Evolutionary conservation across 2,329 filamentous ascomycete genomes (phyloP), one percentile per base, ranked within the genome.

Genomic region (Cadophora gregata): DNA sequence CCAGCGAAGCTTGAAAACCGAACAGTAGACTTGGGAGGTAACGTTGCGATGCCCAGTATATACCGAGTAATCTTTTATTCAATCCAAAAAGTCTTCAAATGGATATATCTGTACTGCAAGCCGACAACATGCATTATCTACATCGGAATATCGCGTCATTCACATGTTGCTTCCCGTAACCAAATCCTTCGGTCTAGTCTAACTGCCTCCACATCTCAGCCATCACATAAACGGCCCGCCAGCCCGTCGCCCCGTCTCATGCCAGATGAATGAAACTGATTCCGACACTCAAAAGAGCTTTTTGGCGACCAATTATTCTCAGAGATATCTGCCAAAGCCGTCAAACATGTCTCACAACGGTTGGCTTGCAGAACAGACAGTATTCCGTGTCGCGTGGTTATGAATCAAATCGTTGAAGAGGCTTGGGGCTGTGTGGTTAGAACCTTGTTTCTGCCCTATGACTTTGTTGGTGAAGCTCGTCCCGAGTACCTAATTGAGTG

Each of bases 21-120:
- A 16, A 14, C n/a, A 14, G 33, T 36, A 24, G 8, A 38, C 38
- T 58, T 53, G 14, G 27, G 42, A 31, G 24, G 48, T 53, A 53
- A 53, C 48, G 48, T 53, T 53, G 27, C 48, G 48, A 53, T 31
- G 48, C 24, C 24, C 48, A 53, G 48, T 53, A 53, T 9, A 53
- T 53, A 53, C 48, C 48, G 48, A 53, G 24, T 29, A 29, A 27
- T 53, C 5, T 29, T 27, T 27, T 19, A 2, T 29, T 21, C 21
- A 53, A 53, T 27, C 24, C 10, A 7, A 25, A 31, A 1, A 16
- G 16, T 42, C 38, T 16, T 19, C 14, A 19, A 38, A 42, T 42
- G 10, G 5, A 42, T 16, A 16, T 16, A 16, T 3, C 1, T 6
- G 3, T 42, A 6, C 5, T 33, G 31, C 38, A 16, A 42, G 16